A percentile compares a stretch with the other conserved stretches of the same genome.
Conservation (phyloP, 2,329 filamentous ascomycete species). For the Microcyclospora pomicola region DNA sequence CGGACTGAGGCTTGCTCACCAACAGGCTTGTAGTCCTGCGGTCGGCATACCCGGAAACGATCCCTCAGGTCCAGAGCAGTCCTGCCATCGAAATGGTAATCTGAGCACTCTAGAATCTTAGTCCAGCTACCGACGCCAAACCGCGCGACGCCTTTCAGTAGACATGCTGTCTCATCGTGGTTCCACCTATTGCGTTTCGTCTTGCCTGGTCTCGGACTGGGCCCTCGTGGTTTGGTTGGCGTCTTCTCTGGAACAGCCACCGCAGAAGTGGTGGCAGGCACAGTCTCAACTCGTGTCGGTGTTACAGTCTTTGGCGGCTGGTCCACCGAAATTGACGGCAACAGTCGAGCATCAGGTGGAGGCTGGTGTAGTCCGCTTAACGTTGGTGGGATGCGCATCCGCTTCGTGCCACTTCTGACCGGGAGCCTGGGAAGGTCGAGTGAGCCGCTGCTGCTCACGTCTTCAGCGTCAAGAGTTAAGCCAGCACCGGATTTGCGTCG, state of each 20-base stretch:
- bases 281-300: not conserved
- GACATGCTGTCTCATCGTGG: constrained; percentile 45
- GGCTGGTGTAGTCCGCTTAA: constrained; percentile 50
- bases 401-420: constrained; percentile 14
- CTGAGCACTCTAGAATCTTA: constrained; percentile 42
- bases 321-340: constrained; percentile 43
- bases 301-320: constrained; percentile 4
- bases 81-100: constrained; percentile 43
- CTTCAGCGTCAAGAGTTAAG: not conserved
- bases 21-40: constrained; percentile 11
- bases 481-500: constrained; percentile 11
- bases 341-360: constrained; percentile 45
- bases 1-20: not conserved
- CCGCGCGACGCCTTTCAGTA: constrained; percentile 44
- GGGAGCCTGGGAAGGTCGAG: constrained; percentile 26
- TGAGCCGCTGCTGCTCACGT: constrained; percentile 2
- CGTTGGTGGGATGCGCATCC: constrained; percentile 32
- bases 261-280: not conserved
- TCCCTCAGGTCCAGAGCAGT: constrained; percentile 53
- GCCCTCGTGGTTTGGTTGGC: not conserved
- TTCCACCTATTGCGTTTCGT: constrained; percentile 41
- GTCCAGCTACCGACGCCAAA: constrained; percentile 54
- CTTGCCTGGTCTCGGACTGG: not conserved
- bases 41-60: constrained; percentile 27
- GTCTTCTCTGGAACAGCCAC: not conserved